Evolutionary conservation across 2,329 filamentous ascomycete genomes (phyloP), one percentile per base, ranked within the genome.

Genomic region (Colletotrichum shisoi): DNA sequence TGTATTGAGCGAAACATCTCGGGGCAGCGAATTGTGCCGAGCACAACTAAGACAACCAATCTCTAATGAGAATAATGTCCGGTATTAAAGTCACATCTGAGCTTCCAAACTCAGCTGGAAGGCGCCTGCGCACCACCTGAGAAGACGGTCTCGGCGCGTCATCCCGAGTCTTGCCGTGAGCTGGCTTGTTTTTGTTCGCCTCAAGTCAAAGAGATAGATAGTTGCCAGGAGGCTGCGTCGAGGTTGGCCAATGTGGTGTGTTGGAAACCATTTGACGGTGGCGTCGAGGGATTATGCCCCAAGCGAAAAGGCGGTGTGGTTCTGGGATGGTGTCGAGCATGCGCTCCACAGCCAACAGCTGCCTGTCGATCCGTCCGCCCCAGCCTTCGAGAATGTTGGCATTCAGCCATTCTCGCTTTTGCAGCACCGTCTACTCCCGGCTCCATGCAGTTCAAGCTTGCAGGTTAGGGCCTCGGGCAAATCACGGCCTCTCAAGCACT

Each of bases 271-370:
- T 57, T 59, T 48, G 58, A 52, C 37, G 21, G 66, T 69, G 66
- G 66, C 53, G 66, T 67, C 34, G 49, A 65, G 65, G 60, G 60
- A 59, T 57, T 15, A 61, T 61, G 64, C 51, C 52, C 62, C 56
- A 52, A 63, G 46, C 45, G 63, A 72, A 72, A 72, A 71, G 69
- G 71, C 71, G 71, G 71, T 72, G 71, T 69, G 67, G 48, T 62
- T 44, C 48, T 24, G 51, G 42, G 44, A 40, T 69, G 68, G 66
- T 69, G 68, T 69, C 58, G 53, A 61, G 17, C 49, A 52, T 52
- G 39, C 68, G 59, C 49, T 67, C 40, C 49, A 58, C 45, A 66
- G 53, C 68, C 49, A 62, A 66, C 45, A 44, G 53, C 17, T 37
- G 39, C 31, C 42, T n/a, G 59, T 69, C 49, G 52, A 46, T 65